Evolutionary conservation across 176 grass and related monocot genomes (phyloP).

Genomic region (Otatea glauca): DNA sequence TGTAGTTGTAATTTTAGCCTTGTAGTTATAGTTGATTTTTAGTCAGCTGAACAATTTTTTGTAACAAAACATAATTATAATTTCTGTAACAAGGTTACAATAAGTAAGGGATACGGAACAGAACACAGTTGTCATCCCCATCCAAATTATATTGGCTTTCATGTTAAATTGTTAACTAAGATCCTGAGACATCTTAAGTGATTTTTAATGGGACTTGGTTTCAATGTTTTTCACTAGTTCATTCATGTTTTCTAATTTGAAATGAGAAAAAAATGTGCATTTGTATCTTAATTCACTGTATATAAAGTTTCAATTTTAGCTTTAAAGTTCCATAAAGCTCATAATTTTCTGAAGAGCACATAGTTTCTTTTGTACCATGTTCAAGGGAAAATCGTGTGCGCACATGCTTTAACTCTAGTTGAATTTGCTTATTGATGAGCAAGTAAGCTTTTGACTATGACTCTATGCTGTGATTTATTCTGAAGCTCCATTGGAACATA

Average conservation of each 20-base stretch:
- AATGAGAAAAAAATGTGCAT: not conserved
- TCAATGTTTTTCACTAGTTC: not conserved
- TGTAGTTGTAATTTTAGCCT: no score
- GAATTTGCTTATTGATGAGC: not conserved
- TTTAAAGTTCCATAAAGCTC: not conserved
- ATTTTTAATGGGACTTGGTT: not conserved
- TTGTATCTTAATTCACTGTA: not conserved
- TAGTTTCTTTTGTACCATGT: not conserved
- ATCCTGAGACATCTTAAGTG: not conserved
- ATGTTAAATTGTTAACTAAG: no score
- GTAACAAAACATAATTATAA: no score
- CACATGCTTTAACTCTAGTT: not conserved
- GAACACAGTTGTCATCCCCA: no score
- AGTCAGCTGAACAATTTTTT: no score
- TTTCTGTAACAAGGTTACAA: no score
- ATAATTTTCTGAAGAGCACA: not conserved
- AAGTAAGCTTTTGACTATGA: not conserved
- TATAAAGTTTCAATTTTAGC: not conserved
- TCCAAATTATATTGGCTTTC: no score
- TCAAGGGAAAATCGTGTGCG: not conserved
- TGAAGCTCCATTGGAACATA: no score
- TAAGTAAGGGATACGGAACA: no score
- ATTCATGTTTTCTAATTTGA: not conserved
- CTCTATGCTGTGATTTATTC: not conserved
- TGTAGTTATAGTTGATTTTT: no score